Conservation (phyloP, 2,329 filamentous ascomycete genomes). For the Pseudopyrenochaeta lycopersici region DNA sequence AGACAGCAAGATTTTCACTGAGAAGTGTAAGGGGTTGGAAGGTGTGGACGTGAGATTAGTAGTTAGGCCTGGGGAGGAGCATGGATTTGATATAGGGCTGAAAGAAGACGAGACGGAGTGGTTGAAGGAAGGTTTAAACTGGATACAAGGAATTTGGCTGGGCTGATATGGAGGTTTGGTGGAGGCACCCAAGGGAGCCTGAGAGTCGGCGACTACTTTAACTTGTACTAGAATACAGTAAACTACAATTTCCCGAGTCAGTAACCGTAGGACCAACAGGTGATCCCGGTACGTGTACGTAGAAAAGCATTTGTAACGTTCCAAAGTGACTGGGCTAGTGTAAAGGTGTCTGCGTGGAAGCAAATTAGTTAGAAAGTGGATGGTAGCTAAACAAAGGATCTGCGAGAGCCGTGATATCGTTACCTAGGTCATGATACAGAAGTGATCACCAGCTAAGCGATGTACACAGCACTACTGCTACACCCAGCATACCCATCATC, state of each 20-base stretch:
- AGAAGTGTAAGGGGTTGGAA: slow-evolving; percentile 27
- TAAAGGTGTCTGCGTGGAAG: too few species aligned
- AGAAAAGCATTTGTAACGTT: too few species aligned
- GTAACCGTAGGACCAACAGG: too few species aligned
- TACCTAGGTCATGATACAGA: too few species aligned
- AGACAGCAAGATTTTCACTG: slow-evolving; percentile 35
- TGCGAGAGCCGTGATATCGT: too few species aligned
- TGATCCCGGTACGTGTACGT: too few species aligned
- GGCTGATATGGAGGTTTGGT: background rate
- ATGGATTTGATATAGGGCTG: slow-evolving; percentile 42
- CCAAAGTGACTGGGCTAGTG: too few species aligned
- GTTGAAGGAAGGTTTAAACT: slow-evolving; percentile 37
- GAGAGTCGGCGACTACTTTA: too few species aligned
- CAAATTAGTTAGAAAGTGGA: too few species aligned
- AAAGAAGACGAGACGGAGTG: slow-evolving; percentile 38
- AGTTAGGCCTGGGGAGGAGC: slow-evolving; percentile 29
- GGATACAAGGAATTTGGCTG: slow-evolving; percentile 40
- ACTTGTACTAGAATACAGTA: too few species aligned
- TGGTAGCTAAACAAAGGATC: too few species aligned
- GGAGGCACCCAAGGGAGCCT: background rate
- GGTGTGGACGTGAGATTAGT: slow-evolving; percentile 29
- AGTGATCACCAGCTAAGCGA: slow-evolving; percentile 12
- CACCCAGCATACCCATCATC: slow-evolving; percentile 21
- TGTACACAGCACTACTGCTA: slow-evolving; percentile 15
- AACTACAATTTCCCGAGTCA: too few species aligned